Base-by-base conservation (phyloP, 1,284 basidiomycete species). In the Schizophyllum amplum region DNA sequence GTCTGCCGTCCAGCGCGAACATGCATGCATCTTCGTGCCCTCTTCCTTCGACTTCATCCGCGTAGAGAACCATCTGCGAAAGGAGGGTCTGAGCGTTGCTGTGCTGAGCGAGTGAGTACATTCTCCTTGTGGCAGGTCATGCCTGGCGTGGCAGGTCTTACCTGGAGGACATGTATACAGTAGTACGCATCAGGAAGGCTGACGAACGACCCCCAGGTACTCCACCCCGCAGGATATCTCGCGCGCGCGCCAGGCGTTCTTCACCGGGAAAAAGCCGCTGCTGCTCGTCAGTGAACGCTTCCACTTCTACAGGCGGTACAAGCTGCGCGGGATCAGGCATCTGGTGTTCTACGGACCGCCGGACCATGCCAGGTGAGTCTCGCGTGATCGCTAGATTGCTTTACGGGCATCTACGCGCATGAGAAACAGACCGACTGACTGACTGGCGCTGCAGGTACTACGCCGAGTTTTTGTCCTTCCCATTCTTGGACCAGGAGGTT, bases 11-110 rank as follows among this genome's bases (percentile, higher is more conserved):
- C 87, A 92, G 68, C 90, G 93, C 62, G 78, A 85, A 47, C 92
- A 94, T 67, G 94, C 94, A 0, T 80, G 89, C 56, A 80, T 99
- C 64, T 90, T 98, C 65, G 77, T 99, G 9, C 94, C 97, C 0
- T 94, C 92, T 0, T 98, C 96, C 60, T 97, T 98, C 67, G 97
- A 99, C 73, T 99, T 97, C 71, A 91, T 98, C 55, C 83, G 93
- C 11, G 77, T 99, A 3, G 88, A 92, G 57, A 92, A 94, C 62
- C 78, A 92, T 69, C 86, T 99, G 69, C 81, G 86, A 55, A 92
- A 89, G 67, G 72, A 78, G 57, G 80, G 83, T n/a, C 76, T 90
- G 22, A 82, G 81, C 1, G 94, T 90, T 66, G 75, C 90, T 1
- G 83, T 93, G 13, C 83, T 99, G 52, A 95, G 93, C 2, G 97